Percentiles rank a stretch among this genome's conserved stretches.
These are phyloP conservation scores for Backusella macrospora DNA, from an alignment of 192 early-diverging fungal genomes.

Conservation along the genomic window DNA sequence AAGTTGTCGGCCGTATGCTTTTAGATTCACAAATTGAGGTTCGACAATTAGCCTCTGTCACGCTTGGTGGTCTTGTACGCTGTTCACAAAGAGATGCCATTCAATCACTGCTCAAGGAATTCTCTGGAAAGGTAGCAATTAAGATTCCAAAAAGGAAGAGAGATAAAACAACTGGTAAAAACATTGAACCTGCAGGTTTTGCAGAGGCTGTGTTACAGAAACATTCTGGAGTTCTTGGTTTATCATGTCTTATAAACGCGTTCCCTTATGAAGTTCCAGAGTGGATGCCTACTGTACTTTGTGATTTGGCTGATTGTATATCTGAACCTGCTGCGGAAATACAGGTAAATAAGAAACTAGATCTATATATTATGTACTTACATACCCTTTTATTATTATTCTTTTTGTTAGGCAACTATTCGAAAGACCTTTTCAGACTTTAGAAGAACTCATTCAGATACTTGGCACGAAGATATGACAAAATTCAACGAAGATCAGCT, in stretches of 20 bases:
- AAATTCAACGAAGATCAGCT: constrained; percentile 78
- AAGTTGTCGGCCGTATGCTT: constrained; percentile 69
- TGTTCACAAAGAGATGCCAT: constrained; percentile 76
- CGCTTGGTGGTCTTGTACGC: constrained; percentile 75
- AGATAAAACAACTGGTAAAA: constrained; percentile 32
- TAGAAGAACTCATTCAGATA: constrained; percentile 91
- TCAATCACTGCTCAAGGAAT: constrained; percentile 50
- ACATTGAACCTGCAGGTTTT: constrained; percentile 48
- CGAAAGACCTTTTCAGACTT: constrained; percentile 92
- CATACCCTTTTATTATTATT: background rate
- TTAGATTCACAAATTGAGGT: constrained; percentile 91
- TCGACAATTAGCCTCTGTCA: constrained; percentile 72
- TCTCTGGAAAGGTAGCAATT: constrained; percentile 43
- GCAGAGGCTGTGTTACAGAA: constrained; percentile 63
- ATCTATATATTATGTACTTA: background rate
- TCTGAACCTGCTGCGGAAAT: constrained; percentile 83
- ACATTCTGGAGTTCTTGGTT: constrained; percentile 89
- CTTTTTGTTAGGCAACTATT: constrained; percentile 65
- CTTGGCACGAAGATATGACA: constrained; percentile 88
- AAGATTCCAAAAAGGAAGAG: constrained; percentile 51
- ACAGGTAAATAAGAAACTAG: constrained; percentile 47
- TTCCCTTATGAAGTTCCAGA: constrained; percentile 94
- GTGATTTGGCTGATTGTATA: constrained; percentile 73
- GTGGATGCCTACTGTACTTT: constrained; percentile 89
- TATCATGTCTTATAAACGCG: constrained; percentile 85